Conservation (phyloP, 2,329 filamentous ascomycete genomes). For the Pseudopithomyces maydicus region DNA sequence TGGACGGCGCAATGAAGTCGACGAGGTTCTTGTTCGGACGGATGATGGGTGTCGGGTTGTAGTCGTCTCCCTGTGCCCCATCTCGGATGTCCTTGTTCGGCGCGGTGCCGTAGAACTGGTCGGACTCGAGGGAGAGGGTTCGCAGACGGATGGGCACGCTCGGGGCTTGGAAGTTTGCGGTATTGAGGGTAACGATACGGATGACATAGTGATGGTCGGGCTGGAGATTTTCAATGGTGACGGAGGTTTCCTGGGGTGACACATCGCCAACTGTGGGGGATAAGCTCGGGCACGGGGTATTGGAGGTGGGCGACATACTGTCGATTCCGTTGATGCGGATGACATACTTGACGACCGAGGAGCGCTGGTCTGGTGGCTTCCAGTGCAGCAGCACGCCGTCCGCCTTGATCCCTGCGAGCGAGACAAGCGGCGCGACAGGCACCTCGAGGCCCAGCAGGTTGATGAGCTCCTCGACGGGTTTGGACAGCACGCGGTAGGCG, state of each 20-base stretch:
- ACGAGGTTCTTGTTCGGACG: constrained; percentile 58
- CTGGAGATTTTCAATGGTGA: constrained; percentile 85
- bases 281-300: constrained; percentile 15
- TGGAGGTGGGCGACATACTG: constrained; percentile 59
- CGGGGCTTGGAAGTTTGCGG: constrained; percentile 89
- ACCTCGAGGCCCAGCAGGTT: constrained; percentile 92
- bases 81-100: constrained; percentile 54
- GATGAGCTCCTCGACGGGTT: constrained; percentile 88
- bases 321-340: constrained; percentile 94
- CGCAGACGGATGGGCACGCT: constrained; percentile 84
- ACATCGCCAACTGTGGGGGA: constrained; percentile 76
- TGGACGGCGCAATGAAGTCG: constrained; percentile 66
- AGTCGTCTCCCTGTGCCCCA: constrained; percentile 47
- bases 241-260: constrained; percentile 79
- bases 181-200: constrained; percentile 87
- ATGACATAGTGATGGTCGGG: constrained; percentile 92
- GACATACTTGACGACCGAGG: constrained; percentile 80
- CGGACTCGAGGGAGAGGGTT: constrained; percentile 59
- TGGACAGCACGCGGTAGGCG: constrained; percentile 86
- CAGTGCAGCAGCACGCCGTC: constrained; percentile 90
- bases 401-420: constrained; percentile 84
- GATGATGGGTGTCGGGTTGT: constrained; percentile 58
- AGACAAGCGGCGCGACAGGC: constrained; percentile 85
- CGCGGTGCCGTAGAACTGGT: constrained; percentile 55
- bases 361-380: constrained; percentile 72